Conservation (phyloP, 1,139 yeast genomes). For the Yamadazyma mexicana region DNA sequence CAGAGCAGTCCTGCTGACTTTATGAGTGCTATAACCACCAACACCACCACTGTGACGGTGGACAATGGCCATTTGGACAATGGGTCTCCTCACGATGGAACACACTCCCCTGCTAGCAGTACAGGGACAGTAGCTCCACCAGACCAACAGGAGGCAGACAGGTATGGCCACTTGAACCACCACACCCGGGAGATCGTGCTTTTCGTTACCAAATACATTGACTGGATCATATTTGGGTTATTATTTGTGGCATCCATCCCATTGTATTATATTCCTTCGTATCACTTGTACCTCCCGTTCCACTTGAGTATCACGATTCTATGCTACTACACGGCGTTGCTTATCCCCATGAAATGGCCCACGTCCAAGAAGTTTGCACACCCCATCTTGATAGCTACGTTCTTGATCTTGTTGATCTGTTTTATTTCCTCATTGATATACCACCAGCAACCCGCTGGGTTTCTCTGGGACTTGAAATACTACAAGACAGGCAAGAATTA, state of each 20-base stretch:
- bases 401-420: conserved; percentile 57
- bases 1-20: conserved; percentile 4
- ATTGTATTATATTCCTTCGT: conserved; percentile 43
- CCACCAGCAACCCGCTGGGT: conserved; percentile 44
- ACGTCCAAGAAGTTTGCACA: conserved; percentile 55
- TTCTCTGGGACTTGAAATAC: conserved; percentile 48
- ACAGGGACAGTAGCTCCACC: background rate
- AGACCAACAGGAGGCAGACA: background rate
- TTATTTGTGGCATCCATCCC: conserved; percentile 58
- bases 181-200: conserved; percentile 30
- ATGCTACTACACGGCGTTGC: conserved; percentile 52
- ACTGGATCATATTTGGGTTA: conserved; percentile 51
- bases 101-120: background rate
- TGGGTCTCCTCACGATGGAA: no score
- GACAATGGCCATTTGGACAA: background rate
- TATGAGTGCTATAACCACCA: conserved; percentile 4
- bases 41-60: background rate
- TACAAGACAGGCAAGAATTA: conserved; percentile 75
- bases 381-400: conserved; percentile 70
- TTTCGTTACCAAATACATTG: conserved; percentile 48
- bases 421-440: conserved; percentile 60
- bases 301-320: conserved; percentile 63
- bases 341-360: conserved; percentile 50
- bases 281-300: conserved; percentile 59
- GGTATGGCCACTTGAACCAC: conserved; percentile 14